Percentiles rank a stretch among this genome's conserved stretches.
Conservation (phyloP, 345 rosid species). For the Pistacia integerrima region DNA sequence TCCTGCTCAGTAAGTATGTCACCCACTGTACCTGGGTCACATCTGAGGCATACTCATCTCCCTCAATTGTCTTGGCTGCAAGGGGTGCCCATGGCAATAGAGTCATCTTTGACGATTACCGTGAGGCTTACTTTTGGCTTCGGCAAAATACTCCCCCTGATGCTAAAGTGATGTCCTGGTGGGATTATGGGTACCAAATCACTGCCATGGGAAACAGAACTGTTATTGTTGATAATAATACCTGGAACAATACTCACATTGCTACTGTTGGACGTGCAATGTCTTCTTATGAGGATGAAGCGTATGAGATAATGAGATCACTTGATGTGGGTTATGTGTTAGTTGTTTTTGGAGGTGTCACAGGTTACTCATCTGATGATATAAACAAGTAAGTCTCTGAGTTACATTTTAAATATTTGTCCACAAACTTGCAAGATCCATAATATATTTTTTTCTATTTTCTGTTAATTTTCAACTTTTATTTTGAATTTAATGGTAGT, state of each 20-base stretch:
- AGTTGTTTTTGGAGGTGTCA: constrained; percentile 98
- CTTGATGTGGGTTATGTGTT: constrained; percentile 96
- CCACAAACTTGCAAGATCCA: neutral
- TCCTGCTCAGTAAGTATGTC: constrained; percentile 85
- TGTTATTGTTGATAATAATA: constrained; percentile 96
- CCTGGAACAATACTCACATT: constrained; percentile 99
- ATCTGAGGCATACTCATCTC: constrained; percentile 99
- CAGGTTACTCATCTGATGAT: constrained; percentile 99
- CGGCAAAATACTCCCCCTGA: constrained; percentile 93
- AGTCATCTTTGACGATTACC: constrained; percentile 96
- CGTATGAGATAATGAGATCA: constrained; percentile 91
- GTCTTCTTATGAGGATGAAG: constrained; percentile 98
- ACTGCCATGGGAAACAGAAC: constrained; percentile 99
- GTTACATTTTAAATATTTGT: constrained; percentile 1
- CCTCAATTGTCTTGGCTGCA: constrained; percentile 97
- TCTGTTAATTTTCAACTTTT: neutral
- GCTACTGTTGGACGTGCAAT: constrained; percentile 99
- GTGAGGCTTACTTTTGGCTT: constrained; percentile 99
- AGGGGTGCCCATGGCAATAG: constrained; percentile 98
- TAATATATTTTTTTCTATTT: neutral
- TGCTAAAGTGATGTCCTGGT: constrained; percentile 99
- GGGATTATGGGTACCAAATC: constrained; percentile 99
- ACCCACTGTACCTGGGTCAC: constrained; percentile 99
- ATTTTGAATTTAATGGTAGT: neutral
- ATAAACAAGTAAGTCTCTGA: constrained; percentile 80